Evolutionary conservation across 1,284 basidiomycete genomes (phyloP), one percentile per base, ranked within the genome.

Genomic region (Sanghuangporus baumii): DNA sequence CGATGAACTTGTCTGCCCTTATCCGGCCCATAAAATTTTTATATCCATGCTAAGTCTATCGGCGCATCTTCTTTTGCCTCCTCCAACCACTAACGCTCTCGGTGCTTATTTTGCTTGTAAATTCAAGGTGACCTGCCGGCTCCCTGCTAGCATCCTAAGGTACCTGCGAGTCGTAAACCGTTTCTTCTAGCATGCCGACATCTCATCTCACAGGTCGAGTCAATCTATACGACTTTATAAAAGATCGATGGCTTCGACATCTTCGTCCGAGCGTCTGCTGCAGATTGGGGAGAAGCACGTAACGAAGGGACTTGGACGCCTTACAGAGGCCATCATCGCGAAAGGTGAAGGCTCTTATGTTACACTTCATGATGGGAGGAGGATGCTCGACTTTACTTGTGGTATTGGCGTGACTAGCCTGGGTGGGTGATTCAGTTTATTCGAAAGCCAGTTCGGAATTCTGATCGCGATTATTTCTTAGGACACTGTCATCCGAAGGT

Each of bases 401-500:
- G 94, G 94, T 26, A 96, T 95, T 69, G 91, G 89, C 43, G 88
- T 94, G 0, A 91, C 89, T 0, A 86, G 83, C 71, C 78, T 94
- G 36, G 90, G 89, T 90, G 58, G 64, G 79, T 73, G 46, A 16
- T 37, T 9, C 52, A 6, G 11, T 20, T 60, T 40, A 31, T 36
- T 67, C 62, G 63, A 55, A 41, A 59, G 55, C 66, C n/a, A 9
- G 38, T 57, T 20, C 31, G 55, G 18, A 41, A n/a, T 34, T 18
- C 61, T n/a, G 36, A 34, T 50, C 41, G 48, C 55, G 18, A 12
- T 60, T 59, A 67, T 67, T 12, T 37, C 52, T 18, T 46, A 91
- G 93, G 94, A 11, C 93, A 94, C 71, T 94, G 89, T 69, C 92
- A 96, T 74, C 93, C 93, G 0, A 86, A 84, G 71, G 85, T 96